These are phyloP conservation scores for Colletotrichum sp. DNA, from an alignment of 2,329 filamentous ascomycete genomes.

Conservation along the genomic window DNA sequence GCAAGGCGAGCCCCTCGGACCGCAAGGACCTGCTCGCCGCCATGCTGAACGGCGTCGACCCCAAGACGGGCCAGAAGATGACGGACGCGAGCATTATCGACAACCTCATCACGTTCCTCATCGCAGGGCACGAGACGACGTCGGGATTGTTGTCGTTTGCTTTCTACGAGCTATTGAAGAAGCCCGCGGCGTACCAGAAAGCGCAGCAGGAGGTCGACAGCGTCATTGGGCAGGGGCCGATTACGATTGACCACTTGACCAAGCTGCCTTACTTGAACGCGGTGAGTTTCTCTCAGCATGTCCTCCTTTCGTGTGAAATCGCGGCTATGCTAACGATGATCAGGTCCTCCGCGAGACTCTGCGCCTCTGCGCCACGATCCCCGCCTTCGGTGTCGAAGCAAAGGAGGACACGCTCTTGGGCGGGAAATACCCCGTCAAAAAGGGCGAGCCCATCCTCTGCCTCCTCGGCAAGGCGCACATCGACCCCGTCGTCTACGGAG, in stretches of 20 bases:
- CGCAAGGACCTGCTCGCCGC: conserved; percentile 69
- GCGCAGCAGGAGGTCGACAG: conserved; percentile 72
- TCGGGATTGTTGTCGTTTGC: conserved; percentile 69
- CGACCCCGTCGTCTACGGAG: conserved; percentile 61
- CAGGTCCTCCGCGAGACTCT: conserved; percentile 60
- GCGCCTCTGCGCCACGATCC: conserved; percentile 30
- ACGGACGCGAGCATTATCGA: conserved; percentile 64
- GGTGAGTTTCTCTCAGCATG: conserved; percentile 20
- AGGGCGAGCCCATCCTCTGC: conserved; percentile 46
- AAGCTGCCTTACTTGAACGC: conserved; percentile 69
- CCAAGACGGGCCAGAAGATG: conserved; percentile 66
- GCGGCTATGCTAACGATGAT: conserved; percentile 12
- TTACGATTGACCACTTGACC: conserved; percentile 62
- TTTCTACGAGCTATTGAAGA: conserved; percentile 68
- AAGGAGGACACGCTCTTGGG: conserved; percentile 47
- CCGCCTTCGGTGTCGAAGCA: conserved; percentile 31
- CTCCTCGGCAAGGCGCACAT: conserved; percentile 56
- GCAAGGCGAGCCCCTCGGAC: conserved; percentile 54
- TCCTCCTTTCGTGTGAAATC: neutral
- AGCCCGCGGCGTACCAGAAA: conserved; percentile 62
- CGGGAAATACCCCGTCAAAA: conserved; percentile 58
- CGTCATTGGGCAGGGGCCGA: conserved; percentile 62
- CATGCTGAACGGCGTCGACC: conserved; percentile 68
- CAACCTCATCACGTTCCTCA: conserved; percentile 74
- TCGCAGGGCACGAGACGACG: conserved; percentile 73